Conservation (phyloP, 495 filamentous ascomycete species). For the Tetracladium setigerum region DNA sequence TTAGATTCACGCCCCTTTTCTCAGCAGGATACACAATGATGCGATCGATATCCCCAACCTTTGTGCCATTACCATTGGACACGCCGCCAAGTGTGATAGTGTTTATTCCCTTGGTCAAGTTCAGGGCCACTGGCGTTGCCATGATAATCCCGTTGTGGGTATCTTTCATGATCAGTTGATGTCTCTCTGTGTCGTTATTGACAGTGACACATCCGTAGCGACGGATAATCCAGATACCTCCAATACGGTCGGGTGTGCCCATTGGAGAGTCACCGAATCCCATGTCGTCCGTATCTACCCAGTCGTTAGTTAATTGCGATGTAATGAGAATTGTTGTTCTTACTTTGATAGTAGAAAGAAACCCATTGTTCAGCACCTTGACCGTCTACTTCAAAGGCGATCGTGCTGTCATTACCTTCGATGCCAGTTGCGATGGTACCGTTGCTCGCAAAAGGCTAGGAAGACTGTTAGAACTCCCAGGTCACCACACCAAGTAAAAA, state of each 20-base stretch:
- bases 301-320: constrained; percentile 4
- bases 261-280: constrained; percentile 34
- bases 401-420: constrained; percentile 42
- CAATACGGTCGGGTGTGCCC: constrained; percentile 33
- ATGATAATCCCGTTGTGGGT: constrained; percentile 39
- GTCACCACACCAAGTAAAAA: background rate
- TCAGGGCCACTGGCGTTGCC: constrained; percentile 30
- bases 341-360: constrained; percentile 44
- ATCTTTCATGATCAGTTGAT: constrained; percentile 33
- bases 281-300: constrained; percentile 33
- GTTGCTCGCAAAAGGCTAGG: constrained; percentile 35
- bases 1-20: no score
- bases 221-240: constrained; percentile 33
- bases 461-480: background rate
- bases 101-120: constrained; percentile 31
- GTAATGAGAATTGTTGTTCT: background rate
- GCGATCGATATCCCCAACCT: constrained; percentile 34
- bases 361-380: constrained; percentile 45
- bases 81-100: constrained; percentile 35
- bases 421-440: constrained; percentile 39
- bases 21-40: constrained; percentile 38
- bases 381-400: constrained; percentile 43
- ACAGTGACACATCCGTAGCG: constrained; percentile 35
- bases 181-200: constrained; percentile 27
- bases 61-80: constrained; percentile 31